phyloP scores from a whole-genome alignment of 345 rosid genomes.

The Brassica incana region DNA sequence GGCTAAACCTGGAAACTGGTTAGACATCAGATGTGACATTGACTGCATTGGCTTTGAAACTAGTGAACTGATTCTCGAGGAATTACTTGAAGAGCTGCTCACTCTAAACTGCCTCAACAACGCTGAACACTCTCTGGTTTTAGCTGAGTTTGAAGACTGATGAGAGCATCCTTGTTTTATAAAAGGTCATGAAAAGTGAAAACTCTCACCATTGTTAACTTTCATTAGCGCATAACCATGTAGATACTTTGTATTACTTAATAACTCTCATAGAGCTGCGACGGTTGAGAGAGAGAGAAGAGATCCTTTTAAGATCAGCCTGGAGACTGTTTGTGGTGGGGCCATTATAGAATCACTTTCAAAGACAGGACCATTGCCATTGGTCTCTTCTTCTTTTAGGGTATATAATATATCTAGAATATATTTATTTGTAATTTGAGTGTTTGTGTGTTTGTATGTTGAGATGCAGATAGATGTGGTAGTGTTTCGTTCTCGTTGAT shows the following conservation, averaged over 20 bases:
- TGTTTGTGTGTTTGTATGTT: slow-evolving; percentile 31
- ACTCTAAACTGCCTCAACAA: slow-evolving; percentile 38
- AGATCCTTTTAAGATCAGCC: slow-evolving; percentile 27
- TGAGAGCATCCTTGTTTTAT: slow-evolving; percentile 27
- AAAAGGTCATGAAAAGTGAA: slow-evolving; percentile 17
- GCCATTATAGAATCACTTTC: slow-evolving; percentile 32
- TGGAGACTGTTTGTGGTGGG: slow-evolving; percentile 25
- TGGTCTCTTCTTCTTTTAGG: slow-evolving; percentile 30
- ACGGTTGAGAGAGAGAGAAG: slow-evolving; percentile 15
- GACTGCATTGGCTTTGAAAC: slow-evolving; percentile 55
- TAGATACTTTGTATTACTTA: slow-evolving; percentile 37
- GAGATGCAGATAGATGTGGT: slow-evolving; percentile 23
- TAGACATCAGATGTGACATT: slow-evolving; percentile 60
- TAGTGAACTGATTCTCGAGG: slow-evolving; percentile 64
- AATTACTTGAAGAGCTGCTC: slow-evolving; percentile 58
- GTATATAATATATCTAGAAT: neutral
- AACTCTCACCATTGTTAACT: slow-evolving; percentile 31
- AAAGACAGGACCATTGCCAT: slow-evolving; percentile 25
- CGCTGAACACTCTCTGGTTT: slow-evolving; percentile 20
- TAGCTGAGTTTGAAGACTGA: slow-evolving; percentile 39
- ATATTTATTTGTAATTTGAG: neutral
- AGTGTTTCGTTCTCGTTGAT: slow-evolving; percentile 28
- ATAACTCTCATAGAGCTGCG: slow-evolving; percentile 17
- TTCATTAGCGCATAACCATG: slow-evolving; percentile 32
- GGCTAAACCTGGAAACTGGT: slow-evolving; percentile 71